Conservation (phyloP, 2,329 filamentous ascomycete species). For the Epichloe gansuensis region DNA sequence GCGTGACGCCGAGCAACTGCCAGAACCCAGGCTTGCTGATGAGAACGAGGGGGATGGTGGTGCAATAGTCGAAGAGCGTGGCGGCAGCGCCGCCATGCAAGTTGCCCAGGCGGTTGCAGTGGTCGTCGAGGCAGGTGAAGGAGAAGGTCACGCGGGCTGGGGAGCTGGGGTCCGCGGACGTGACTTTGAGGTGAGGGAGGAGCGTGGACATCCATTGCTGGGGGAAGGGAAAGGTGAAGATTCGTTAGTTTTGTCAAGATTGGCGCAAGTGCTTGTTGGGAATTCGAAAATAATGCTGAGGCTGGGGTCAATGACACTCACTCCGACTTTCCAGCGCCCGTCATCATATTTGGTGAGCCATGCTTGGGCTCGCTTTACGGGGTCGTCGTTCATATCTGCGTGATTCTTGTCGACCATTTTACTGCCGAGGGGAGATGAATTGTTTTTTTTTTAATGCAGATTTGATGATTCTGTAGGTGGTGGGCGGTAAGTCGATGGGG, state of each 20-base stretch:
- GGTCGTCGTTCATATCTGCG: slow-evolving; percentile 17
- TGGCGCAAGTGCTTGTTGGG: too few species aligned
- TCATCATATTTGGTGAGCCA: slow-evolving; percentile 19
- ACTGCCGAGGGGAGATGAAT: too few species aligned
- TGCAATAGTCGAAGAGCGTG: slow-evolving; percentile 55
- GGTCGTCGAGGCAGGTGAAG: slow-evolving; percentile 34
- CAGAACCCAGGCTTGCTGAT: slow-evolving; percentile 48
- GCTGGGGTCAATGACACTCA: slow-evolving; percentile 9
- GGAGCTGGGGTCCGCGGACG: slow-evolving; percentile 20
- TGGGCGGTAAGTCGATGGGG: too few species aligned
- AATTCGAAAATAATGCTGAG: too few species aligned
- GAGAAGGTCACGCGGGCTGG: slow-evolving; percentile 30
- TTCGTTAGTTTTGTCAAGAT: neutral
- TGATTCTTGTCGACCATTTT: slow-evolving; percentile 7
- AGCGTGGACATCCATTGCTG: slow-evolving; percentile 34
- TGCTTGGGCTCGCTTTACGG: slow-evolving; percentile 18
- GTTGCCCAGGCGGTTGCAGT: slow-evolving; percentile 41
- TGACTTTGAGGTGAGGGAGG: slow-evolving; percentile 27
- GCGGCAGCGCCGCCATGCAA: slow-evolving; percentile 52
- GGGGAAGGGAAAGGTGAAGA: neutral
- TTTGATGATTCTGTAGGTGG: too few species aligned
- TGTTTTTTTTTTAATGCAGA: too few species aligned
- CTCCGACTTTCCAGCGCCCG: slow-evolving; percentile 18
- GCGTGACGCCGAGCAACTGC: slow-evolving; percentile 48
- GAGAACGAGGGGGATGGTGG: slow-evolving; percentile 43